Evolutionary conservation across 805 yeast genomes (phyloP), one percentile per base, ranked within the genome.

Genomic region (Saccharomycopsis amapae): DNA sequence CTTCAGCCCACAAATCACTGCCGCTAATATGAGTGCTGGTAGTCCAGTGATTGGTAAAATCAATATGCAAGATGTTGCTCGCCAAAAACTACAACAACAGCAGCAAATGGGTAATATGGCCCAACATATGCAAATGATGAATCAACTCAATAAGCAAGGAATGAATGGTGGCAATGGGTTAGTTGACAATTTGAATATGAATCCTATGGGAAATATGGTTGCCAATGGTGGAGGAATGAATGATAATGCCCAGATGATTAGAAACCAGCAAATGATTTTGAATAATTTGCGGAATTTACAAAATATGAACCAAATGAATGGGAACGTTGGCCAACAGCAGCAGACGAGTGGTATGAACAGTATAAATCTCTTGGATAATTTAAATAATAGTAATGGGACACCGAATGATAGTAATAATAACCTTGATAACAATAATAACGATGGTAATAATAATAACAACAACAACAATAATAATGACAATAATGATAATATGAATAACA

Each of bases 1-100:
- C 5, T 45, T 45, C 23, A 45, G 49, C 26, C 49, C 49, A 10
- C 34, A 45, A 22, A 20, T 45, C 15, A 18, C 5, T 18, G 15
- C 30, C 30, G 42, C 32, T 38, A 44, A 38, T 24, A 18, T 3
- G 12, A 10, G 5, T n/a, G 20, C 25, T 26, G 15, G 13, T 23
- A 39, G 43, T 30, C 38, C 42, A 15, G 22, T n/a, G n/a, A 15
- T 19, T n/a, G 35, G 22, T 9, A 22, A 25, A n/a, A 26, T 35
- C 9, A 30, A 31, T 31, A 7, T 45, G 32, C 49, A 38, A 34
- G 31, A 40, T 26, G 6, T 40, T 15, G 31, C 17, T 7, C 20
- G 19, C 22, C 22, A 33, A 26, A 13, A 37, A 22, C 30, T 25
- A 18, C 40, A 30, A 19, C 35, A 31, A 22, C 42, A 44, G 23